Percentiles rank a stretch among this genome's conserved stretches.
Evolutionary conservation across 1,139 yeast species (phyloP).

Genomic region (Candida dubliniensis): DNA sequence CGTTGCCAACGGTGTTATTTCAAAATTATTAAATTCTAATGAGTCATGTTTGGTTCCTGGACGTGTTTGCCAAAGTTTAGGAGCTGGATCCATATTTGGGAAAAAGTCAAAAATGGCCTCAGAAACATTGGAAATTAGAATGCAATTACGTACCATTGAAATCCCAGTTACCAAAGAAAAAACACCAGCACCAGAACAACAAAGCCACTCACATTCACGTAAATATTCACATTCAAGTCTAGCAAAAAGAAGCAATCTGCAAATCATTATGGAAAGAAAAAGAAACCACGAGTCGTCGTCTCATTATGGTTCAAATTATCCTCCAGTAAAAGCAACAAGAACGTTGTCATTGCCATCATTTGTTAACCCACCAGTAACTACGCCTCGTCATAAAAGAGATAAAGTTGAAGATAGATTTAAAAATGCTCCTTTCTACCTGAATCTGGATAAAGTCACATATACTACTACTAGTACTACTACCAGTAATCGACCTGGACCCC

Average conservation of each 20-base stretch:
- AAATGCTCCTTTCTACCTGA: conserved; percentile 44
- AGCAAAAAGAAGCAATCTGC: conserved; percentile 5
- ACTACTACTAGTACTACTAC: no score
- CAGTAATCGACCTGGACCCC: conserved; percentile 29
- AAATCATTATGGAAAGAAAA: conserved; percentile 9
- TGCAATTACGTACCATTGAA: conserved; percentile 53
- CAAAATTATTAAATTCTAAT: conserved; percentile 38
- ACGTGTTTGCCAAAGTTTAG: conserved; percentile 67
- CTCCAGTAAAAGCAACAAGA: conserved; percentile 56
- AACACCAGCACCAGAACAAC: conserved; percentile 12
- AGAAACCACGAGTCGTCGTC: conserved; percentile 11
- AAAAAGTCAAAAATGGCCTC: conserved; percentile 41
- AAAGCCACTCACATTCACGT: conserved; percentile 4
- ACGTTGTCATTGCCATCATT: conserved; percentile 64
- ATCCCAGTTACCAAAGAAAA: conserved; percentile 11
- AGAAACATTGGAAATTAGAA: conserved; percentile 65
- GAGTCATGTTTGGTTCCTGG: conserved; percentile 55
- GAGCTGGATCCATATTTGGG: conserved; percentile 51
- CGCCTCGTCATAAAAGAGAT: conserved; percentile 43
- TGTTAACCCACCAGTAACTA: conserved; percentile 39
- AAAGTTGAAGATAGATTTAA: conserved; percentile 48
- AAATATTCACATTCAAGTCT: conserved; percentile 1
- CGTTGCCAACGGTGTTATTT: conserved; percentile 68
- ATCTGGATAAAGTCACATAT: conserved; percentile 34
- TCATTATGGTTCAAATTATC: conserved; percentile 18